Percentiles rank a stretch among this genome's conserved stretches.
These are phyloP conservation scores for Hypoxylon lienhwacheense DNA, from an alignment of 495 filamentous ascomycete species.

Conservation along the genomic window DNA sequence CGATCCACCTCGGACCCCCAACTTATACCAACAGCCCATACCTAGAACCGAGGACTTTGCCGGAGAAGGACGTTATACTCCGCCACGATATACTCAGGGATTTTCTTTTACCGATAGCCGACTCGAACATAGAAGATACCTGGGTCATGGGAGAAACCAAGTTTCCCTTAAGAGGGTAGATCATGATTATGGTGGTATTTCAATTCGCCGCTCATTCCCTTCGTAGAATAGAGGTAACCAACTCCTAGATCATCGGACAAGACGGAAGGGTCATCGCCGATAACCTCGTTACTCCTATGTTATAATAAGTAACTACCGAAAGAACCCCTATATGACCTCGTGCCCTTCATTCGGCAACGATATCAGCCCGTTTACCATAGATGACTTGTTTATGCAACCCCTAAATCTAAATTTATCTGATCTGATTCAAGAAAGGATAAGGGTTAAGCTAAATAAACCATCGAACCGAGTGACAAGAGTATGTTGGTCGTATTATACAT, in stretches of 20 bases:
- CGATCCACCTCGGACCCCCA: conserved; percentile 32
- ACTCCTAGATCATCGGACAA: conserved; percentile 1
- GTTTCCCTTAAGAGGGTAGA: too few species aligned
- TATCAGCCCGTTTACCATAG: too few species aligned
- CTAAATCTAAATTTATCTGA: too few species aligned
- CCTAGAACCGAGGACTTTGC: conserved; percentile 7
- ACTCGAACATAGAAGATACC: not conserved
- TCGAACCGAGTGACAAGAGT: too few species aligned
- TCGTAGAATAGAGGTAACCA: not conserved
- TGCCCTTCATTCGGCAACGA: too few species aligned
- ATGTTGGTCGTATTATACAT: too few species aligned
- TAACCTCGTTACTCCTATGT: not conserved
- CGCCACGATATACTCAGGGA: not conserved
- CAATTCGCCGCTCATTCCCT: not conserved
- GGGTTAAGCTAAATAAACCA: too few species aligned
- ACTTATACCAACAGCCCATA: conserved; percentile 4
- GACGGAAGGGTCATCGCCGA: conserved; percentile 11
- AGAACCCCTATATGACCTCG: not conserved
- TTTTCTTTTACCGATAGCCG: conserved; percentile 2
- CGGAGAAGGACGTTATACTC: conserved; percentile 6
- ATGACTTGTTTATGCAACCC: too few species aligned
- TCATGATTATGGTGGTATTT: not conserved
- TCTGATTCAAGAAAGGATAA: too few species aligned
- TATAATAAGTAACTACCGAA: not conserved
- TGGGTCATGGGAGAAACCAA: too few species aligned